Conservation (phyloP, 1,284 basidiomycete genomes). For the Sporisorium sorghi region DNA sequence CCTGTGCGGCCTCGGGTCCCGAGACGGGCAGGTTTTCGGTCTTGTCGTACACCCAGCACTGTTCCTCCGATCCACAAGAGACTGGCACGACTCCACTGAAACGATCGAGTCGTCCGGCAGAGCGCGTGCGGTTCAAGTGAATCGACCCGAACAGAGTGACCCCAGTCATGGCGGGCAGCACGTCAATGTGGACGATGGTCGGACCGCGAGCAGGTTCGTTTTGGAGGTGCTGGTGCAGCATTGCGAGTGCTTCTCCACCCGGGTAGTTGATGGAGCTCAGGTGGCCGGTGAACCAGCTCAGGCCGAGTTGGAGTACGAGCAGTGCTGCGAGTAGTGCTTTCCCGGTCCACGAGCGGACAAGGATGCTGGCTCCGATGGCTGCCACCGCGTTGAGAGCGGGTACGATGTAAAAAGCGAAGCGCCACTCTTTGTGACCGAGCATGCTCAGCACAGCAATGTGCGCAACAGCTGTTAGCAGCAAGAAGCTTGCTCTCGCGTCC, state of each 20-base stretch:
- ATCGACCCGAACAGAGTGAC: constrained; percentile 87
- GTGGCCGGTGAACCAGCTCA: constrained; percentile 70
- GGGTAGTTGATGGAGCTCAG: constrained; percentile 87
- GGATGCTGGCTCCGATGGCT: constrained; percentile 75
- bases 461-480: constrained; percentile 67
- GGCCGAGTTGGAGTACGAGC: constrained; percentile 26
- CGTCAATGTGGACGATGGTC: constrained; percentile 76
- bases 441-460: constrained; percentile 80
- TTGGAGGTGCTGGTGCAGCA: constrained; percentile 73
- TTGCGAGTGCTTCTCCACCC: constrained; percentile 80
- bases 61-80: background rate
- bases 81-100: constrained; percentile 8
- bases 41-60: constrained; percentile 62
- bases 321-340: constrained; percentile 7
- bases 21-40: constrained; percentile 46
- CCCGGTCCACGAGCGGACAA: constrained; percentile 65
- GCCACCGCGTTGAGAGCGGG: constrained; percentile 85
- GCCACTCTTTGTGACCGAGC: constrained; percentile 84
- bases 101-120: constrained; percentile 5
- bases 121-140: constrained; percentile 66
- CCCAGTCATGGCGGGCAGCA: constrained; percentile 88
- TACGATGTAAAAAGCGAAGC: constrained; percentile 89
- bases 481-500: constrained; percentile 20
- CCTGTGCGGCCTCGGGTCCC: constrained; percentile 14
- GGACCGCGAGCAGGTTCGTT: background rate